Percentiles rank a stretch among this genome's conserved stretches.
Conservation (phyloP, 1,284 basidiomycete genomes). For the Rhodotorula glutinis region DNA sequence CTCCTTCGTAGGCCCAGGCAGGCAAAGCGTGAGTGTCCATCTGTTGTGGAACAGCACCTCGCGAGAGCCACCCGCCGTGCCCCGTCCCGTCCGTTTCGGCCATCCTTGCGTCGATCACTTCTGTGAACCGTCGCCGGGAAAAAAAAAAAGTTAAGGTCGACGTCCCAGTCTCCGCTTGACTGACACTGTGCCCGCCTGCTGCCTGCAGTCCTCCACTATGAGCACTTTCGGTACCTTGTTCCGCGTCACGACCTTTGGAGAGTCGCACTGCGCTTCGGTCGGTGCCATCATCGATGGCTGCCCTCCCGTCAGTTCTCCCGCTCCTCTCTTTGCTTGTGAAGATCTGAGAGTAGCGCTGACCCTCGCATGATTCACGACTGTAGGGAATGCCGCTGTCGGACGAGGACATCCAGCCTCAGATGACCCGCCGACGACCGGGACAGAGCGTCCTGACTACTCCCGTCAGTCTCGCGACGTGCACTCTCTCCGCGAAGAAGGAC, state of each 20-base stretch:
- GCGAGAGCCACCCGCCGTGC: no score
- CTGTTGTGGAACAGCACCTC: no score
- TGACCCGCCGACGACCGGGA: constrained; percentile 87
- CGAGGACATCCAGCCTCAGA: constrained; percentile 84
- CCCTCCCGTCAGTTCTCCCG: constrained; percentile 66
- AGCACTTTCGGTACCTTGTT: constrained; percentile 87
- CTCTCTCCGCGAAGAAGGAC: no score
- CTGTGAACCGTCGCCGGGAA: no score
- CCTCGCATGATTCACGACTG: background rate
- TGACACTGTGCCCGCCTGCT: background rate
- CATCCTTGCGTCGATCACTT: no score
- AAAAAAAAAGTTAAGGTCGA: no score
- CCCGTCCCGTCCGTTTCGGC: no score
- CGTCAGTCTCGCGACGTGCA: constrained; percentile 55
- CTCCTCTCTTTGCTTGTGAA: background rate
- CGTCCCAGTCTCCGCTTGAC: background rate
- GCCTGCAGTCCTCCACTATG: constrained; percentile 56
- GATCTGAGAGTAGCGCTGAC: no score
- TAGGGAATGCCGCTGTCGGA: constrained; percentile 79
- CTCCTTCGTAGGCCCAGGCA: no score
- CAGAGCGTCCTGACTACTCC: constrained; percentile 97
- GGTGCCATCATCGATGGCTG: constrained; percentile 94
- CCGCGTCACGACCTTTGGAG: constrained; percentile 95
- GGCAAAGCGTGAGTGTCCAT: no score
- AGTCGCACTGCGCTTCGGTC: constrained; percentile 95